phyloP scores from a whole-genome alignment of 306 rosid genomes.

The Prosopis cineraria region DNA sequence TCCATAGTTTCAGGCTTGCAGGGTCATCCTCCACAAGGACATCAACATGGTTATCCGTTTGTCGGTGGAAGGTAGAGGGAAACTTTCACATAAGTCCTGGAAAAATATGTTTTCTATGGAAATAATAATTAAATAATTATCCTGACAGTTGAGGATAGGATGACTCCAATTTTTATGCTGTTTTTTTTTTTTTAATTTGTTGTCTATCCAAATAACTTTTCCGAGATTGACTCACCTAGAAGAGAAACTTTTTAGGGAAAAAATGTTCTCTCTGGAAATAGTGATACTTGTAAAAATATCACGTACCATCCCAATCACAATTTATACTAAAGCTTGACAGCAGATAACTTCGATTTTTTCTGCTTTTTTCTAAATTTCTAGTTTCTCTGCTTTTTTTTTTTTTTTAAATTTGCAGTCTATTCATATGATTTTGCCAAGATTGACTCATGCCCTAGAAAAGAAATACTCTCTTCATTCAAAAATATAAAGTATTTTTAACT shows the following conservation, averaged over 20 bases:
- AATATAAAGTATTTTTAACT: no score
- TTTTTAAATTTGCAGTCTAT: background rate
- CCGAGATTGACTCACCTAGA: background rate
- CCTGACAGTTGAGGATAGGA: background rate
- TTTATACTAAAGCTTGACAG: background rate
- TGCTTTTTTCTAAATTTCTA: no score
- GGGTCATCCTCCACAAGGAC: slow-evolving; percentile 75
- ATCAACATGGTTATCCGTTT: slow-evolving; percentile 71
- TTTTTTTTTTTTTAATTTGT: background rate
- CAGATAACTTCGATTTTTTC: background rate
- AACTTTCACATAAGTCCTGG: background rate
- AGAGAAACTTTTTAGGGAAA: no score
- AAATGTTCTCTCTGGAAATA: no score
- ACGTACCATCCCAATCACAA: background rate
- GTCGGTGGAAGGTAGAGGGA: slow-evolving; percentile 70
- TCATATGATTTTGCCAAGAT: background rate
- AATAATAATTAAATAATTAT: background rate
- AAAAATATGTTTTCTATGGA: background rate
- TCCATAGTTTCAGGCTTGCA: slow-evolving; percentile 80
- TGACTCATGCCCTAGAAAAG: background rate
- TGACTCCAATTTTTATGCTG: background rate
- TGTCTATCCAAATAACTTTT: background rate
- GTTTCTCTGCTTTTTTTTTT: no score
- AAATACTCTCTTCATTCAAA: no score
- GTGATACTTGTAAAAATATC: background rate